Evolutionary conservation across 192 early-diverging fungal genomes (phyloP), one percentile per base, ranked within the genome.

Genomic region (Haplosporangium gracile): DNA sequence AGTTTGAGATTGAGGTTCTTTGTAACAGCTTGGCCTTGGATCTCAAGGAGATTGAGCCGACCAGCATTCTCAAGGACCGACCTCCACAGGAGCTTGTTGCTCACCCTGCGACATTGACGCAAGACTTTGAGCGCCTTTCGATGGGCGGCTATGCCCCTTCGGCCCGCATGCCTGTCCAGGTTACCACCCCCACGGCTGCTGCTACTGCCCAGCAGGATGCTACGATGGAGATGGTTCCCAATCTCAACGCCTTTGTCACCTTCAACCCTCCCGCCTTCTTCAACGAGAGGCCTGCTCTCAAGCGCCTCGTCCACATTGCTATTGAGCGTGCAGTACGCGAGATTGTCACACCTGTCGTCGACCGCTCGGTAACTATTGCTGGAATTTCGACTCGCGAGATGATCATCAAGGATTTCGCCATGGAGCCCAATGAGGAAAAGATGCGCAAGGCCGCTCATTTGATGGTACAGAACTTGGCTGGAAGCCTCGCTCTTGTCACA

Each of bases 1-100:
- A 97, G 74, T 99, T 99, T 90, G 98, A 99, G 83, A 97, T 99
- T 69, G 98, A 99, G 89, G 97, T 99, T 9, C 90, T 99, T 47
- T 99, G 97, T 91, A 99, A 99, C 88, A 94, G 95, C 53, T 89
- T 97, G 39, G 89, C 92, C 60, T 89, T 99, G 40, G 96, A 97
- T 55, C 90, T 98, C 36, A 97, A 96, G 90, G 93, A 93, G 70
- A 95, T 95, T 70, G 89, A 91, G 65, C 91, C 95, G 0, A 93
- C 93, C 0, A 90, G 85, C 51, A 88, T 95, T 11, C 81, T 96
- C n/a, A 93, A 94, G 69, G 92, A 94, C 77, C 79, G 93, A 40
- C 93, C 91, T 10, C 89, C 89, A 29, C 82, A 90, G 75, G 89
- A 88, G 73, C 73, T 82, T 5, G 84, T 78, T 20, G 63, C 79